Conservation (phyloP, 1,139 yeast species). For the Sugiyamaella neomexicana region DNA sequence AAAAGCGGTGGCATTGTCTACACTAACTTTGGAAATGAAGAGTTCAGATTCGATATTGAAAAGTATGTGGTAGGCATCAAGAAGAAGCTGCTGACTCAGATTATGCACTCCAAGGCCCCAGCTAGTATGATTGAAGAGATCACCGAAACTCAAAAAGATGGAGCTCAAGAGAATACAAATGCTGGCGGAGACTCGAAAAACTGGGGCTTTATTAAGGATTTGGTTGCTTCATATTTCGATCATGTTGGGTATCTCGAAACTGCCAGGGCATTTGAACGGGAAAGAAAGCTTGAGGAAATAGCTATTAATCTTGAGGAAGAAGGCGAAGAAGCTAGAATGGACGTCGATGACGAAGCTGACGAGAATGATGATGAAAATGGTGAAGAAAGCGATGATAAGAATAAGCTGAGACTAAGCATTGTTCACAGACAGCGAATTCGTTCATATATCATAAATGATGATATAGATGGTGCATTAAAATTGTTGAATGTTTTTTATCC, state of each 20-base stretch:
- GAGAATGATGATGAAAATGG: conserved; percentile 27
- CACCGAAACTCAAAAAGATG: neutral
- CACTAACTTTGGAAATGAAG: conserved; percentile 70
- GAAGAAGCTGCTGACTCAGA: conserved; percentile 28
- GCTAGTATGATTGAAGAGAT: neutral
- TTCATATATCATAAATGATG: conserved; percentile 47
- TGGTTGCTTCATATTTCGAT: conserved; percentile 67
- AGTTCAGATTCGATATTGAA: conserved; percentile 71
- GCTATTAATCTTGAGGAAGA: conserved; percentile 9
- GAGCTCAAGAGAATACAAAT: conserved; percentile 23
- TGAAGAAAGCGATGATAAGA: conserved; percentile 30
- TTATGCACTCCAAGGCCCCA: conserved; percentile 24
- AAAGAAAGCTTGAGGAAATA: conserved; percentile 18
- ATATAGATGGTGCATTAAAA: conserved; percentile 51
- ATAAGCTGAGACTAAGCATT: conserved; percentile 40
- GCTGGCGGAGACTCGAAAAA: conserved; percentile 38
- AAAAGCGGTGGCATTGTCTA: conserved; percentile 49
- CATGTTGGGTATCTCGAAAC: conserved; percentile 74
- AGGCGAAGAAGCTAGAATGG: conserved; percentile 14
- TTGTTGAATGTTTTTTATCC: conserved; percentile 51
- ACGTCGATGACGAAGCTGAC: conserved; percentile 19
- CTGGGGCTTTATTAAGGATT: conserved; percentile 48
- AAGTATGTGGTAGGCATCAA: conserved; percentile 57
- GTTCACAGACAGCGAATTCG: conserved; percentile 56
- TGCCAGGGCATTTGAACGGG: conserved; percentile 59